These are phyloP conservation scores for Leishmania tropica DNA, from an alignment of 208 protist species.

Conservation along the genomic window DNA sequence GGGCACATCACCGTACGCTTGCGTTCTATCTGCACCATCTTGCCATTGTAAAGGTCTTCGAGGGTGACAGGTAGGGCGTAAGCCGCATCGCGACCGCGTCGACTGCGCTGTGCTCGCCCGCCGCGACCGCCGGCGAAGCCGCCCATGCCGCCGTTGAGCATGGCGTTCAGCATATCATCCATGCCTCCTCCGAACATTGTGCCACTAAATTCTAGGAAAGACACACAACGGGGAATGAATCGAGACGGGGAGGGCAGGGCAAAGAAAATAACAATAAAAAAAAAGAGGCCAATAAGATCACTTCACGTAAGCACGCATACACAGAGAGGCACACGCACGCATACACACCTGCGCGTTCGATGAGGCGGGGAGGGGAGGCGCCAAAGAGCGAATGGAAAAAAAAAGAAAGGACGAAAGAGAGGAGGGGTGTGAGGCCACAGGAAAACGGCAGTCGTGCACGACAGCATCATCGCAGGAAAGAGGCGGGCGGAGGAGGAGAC, in stretches of 20 bases:
- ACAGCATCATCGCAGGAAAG: background rate
- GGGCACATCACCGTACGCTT: slow-evolving; percentile 54
- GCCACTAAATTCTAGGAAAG: background rate
- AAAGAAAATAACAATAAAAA: background rate
- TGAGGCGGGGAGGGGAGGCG: background rate
- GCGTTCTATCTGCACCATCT: slow-evolving; percentile 47
- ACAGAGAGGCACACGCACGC: no score
- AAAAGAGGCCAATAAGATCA: background rate
- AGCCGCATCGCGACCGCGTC: slow-evolving; percentile 28
- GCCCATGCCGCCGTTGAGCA: slow-evolving; percentile 58
- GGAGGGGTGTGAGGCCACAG: background rate
- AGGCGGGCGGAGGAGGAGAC: background rate
- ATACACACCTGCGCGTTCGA: background rate
- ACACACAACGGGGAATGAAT: background rate
- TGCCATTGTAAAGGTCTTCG: slow-evolving; percentile 84
- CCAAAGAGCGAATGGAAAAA: background rate
- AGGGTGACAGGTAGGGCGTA: slow-evolving; percentile 66
- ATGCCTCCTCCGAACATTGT: slow-evolving; percentile 55
- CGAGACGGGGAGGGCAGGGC: background rate
- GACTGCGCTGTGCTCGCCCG: slow-evolving; percentile 19
- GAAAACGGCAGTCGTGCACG: background rate
- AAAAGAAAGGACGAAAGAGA: background rate
- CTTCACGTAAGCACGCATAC: background rate
- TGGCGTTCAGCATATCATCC: slow-evolving; percentile 71
- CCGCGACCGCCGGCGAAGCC: slow-evolving; percentile 4